Evolutionary conservation across 306 rosid genomes (phyloP), one percentile per base, ranked within the genome.

Genomic region (Hippophae tibetana): DNA sequence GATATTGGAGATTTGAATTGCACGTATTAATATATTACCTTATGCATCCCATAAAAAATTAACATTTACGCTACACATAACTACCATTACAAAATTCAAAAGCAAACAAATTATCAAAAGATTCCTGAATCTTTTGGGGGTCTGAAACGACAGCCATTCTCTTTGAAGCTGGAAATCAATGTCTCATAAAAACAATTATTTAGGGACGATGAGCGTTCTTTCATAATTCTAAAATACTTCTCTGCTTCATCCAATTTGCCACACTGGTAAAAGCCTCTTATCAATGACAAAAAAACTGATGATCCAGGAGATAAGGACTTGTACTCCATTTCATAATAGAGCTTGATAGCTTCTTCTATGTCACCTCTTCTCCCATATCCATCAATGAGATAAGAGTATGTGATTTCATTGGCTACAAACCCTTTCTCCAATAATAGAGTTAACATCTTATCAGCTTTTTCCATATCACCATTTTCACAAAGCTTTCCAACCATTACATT

Each of bases 271-370:
- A 81, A 74, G 78, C 81, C 72, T 75, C 31, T 67, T 69, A 85
- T 71, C 64, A 87, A 54, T 0, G 83, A 50, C 0, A 50, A 57
- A 40, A 68, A 87, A 59, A 81, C 78, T n/a, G 70, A 58, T 42
- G 77, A 48, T 43, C 87, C 87, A 42, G 95, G 90, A 71, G 71
- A 61, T 13, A 85, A 14, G 8, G 74, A 76, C 64, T 58, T 78
- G 47, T 74, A 63, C 74, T 76, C 87, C 95, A 85, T 83, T 61
- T 87, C 98, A 57, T 79, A 76, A 75, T 78, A 87, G 54, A 87
- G 72, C 79, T 90, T 87, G n/a, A 85, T 61, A 60, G 74, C 76
- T 58, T 76, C 87, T 42, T 72, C 69, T 67, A 57, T 71, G 66
- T 79, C 72, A 14, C 62, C 66, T 11, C 67, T 81, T 52, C 47